phyloP scores from a whole-genome alignment of 768 basidiomycete genomes.

The Collybiopsis luxurians region DNA sequence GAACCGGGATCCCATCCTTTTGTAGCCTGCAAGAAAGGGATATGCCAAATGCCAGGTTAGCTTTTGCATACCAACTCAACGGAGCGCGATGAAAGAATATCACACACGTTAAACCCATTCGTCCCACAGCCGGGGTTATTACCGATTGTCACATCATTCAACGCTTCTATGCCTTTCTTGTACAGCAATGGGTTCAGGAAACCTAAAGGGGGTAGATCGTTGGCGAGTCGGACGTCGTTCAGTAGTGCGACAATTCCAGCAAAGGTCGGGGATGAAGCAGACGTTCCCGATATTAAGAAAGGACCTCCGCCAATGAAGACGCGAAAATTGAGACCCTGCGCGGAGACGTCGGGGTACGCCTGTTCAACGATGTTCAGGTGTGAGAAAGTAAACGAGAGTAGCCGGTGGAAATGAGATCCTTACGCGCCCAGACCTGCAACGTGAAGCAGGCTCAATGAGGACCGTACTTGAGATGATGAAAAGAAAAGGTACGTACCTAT shows the following conservation, averaged over 20 bases:
- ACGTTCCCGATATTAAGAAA: constrained; percentile 56
- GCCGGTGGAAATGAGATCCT: neutral
- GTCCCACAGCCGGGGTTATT: constrained; percentile 55
- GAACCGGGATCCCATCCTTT: constrained; percentile 59
- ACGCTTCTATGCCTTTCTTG: constrained; percentile 23
- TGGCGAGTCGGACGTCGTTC: constrained; percentile 56
- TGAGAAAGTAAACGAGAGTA: neutral
- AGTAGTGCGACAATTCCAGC: constrained; percentile 62
- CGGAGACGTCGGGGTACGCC: constrained; percentile 68
- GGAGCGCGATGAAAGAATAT: too few relatives aligned
- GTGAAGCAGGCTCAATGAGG: neutral
- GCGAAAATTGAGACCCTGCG: constrained; percentile 49
- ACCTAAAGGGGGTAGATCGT: constrained; percentile 45
- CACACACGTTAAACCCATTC: constrained; percentile 58
- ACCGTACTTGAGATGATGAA: neutral
- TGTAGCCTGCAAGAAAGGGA: constrained; percentile 34
- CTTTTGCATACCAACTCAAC: too few relatives aligned
- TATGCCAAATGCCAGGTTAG: too few relatives aligned
- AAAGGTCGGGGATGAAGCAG: constrained; percentile 62
- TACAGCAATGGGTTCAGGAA: constrained; percentile 70
- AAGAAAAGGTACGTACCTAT: constrained; percentile 34
- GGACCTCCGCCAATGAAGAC: constrained; percentile 41
- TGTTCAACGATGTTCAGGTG: too few relatives aligned
- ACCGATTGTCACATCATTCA: constrained; percentile 61
- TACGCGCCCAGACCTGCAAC: constrained; percentile 51